A percentile compares a stretch with the other conserved stretches of the same genome.
Conservation (phyloP, 768 basidiomycete species). For the Lyophyllum atratum region DNA sequence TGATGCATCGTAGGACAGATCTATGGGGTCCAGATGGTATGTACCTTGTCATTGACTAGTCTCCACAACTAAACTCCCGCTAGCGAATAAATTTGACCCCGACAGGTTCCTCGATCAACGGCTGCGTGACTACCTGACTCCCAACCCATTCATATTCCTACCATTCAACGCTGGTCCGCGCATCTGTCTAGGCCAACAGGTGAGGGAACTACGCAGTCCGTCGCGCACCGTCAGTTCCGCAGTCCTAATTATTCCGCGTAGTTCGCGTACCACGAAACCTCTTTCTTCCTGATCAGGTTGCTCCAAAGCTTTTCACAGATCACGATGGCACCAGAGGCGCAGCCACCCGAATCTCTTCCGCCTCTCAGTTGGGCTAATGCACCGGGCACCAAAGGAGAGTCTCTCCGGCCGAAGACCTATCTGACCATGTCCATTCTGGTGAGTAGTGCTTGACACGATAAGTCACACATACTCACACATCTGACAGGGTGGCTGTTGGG, state of each 20-base stretch:
- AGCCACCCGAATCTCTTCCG: conserved; percentile 38
- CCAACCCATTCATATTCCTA: conserved; percentile 69
- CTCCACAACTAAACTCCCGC: neutral
- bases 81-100: conserved; percentile 62
- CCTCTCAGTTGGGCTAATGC: conserved; percentile 43
- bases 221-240: neutral
- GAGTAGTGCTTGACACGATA: neutral
- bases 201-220: conserved; percentile 8
- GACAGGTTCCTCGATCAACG: conserved; percentile 66
- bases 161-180: conserved; percentile 72
- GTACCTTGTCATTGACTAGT: neutral
- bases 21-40: conserved; percentile 64
- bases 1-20: conserved; percentile 45
- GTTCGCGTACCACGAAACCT: conserved; percentile 58
- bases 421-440: conserved; percentile 16
- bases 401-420: conserved; percentile 12
- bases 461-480: neutral
- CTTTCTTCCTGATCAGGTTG: conserved; percentile 50
- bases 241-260: conserved; percentile 15
- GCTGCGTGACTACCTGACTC: conserved; percentile 49
- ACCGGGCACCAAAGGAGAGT: conserved; percentile 31
- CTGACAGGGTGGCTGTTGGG: conserved; percentile 32
- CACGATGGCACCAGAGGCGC: conserved; percentile 40
- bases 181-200: conserved; percentile 58
- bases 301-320: conserved; percentile 45